These are phyloP conservation scores for Rusavskia elegans DNA, from an alignment of 495 filamentous ascomycete species.

Conservation along the genomic window DNA sequence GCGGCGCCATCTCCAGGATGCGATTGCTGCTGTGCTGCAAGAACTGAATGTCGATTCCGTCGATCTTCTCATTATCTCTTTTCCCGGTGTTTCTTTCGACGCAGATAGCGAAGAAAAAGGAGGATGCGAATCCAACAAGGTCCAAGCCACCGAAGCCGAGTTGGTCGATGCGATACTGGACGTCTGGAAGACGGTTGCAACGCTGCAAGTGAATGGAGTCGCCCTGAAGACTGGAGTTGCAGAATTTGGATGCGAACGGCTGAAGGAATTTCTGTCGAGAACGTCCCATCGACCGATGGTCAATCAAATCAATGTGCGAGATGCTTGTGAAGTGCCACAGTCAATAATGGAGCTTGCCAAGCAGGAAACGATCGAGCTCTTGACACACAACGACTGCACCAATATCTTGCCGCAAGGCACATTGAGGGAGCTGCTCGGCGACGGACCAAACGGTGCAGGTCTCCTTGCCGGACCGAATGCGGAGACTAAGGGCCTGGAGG, in stretches of 20 bases:
- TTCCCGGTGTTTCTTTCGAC: conserved; percentile 86
- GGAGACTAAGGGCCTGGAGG: conserved; percentile 39
- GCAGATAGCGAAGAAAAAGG: conserved; percentile 76
- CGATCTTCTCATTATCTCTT: conserved; percentile 82
- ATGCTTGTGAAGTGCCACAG: conserved; percentile 92
- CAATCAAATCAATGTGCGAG: conserved; percentile 92
- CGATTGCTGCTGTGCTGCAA: conserved; percentile 60
- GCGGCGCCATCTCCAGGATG: conserved; percentile 52
- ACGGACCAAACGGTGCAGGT: conserved; percentile 42
- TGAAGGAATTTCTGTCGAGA: conserved; percentile 47
- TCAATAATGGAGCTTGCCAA: conserved; percentile 75
- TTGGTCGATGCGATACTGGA: conserved; percentile 51
- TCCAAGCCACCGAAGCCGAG: conserved; percentile 33
- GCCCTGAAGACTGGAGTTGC: conserved; percentile 67
- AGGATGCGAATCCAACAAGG: conserved; percentile 37
- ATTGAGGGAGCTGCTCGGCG: conserved; percentile 64
- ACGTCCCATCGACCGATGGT: conserved; percentile 65
- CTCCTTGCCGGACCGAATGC: conserved; percentile 39
- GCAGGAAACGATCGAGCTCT: conserved; percentile 65
- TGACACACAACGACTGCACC: conserved; percentile 89
- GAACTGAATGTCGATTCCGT: conserved; percentile 60
- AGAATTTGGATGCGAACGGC: conserved; percentile 75
- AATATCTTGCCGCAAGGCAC: conserved; percentile 80
- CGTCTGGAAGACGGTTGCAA: conserved; percentile 59
- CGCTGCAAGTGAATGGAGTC: conserved; percentile 50